Evolutionary conservation across 495 filamentous ascomycete genomes (phyloP), one percentile per base, ranked within the genome.

Genomic region (Glonium stellatum): DNA sequence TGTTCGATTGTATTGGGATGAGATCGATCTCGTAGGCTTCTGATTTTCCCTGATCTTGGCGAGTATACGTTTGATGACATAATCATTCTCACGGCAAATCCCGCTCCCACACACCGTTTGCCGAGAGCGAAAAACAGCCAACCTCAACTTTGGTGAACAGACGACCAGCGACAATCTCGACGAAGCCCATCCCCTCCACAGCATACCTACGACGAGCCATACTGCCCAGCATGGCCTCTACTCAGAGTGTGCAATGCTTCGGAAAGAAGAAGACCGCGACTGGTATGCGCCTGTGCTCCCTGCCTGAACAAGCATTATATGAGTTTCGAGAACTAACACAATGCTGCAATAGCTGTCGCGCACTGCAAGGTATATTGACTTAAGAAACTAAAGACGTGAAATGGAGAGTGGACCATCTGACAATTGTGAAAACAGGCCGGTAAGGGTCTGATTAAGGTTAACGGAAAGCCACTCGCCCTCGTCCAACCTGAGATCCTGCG

Each of bases 381-480:
- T 1, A 18, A 13, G 39, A 44, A 44, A 18, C 12, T 4, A 44
- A 44, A 3, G 39, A 44, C 39, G 13, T 18, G 39, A 13, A 18
- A 44, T 15, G 4, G 18, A 44, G 18, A 44, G 18, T 11, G 39
- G 39, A 44, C 4, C 27, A 11, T 25, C 48, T 51, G 19, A 51
- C 31, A 51, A 23, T 15, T 51, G 21, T 51, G 15, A 15, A 27
- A 48, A 48, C 72, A 92, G 89, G 78, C 86, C 77, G 90, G 90
- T 72, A 89, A 88, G 75, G 93, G 93, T 77, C 87, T 98, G 70
- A 82, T 98, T 79, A 95, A 92, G 83, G 93, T 97, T 74, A 98
- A 98, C 82, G 93, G 93, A 77, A 87, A 90, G 78, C 93, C 93
- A 66, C 83, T 98, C 72, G 82, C 82, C 68, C 89, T 97, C 69